Conservation (phyloP, 2,329 filamentous ascomycete genomes). For the Colletotrichum lini region DNA sequence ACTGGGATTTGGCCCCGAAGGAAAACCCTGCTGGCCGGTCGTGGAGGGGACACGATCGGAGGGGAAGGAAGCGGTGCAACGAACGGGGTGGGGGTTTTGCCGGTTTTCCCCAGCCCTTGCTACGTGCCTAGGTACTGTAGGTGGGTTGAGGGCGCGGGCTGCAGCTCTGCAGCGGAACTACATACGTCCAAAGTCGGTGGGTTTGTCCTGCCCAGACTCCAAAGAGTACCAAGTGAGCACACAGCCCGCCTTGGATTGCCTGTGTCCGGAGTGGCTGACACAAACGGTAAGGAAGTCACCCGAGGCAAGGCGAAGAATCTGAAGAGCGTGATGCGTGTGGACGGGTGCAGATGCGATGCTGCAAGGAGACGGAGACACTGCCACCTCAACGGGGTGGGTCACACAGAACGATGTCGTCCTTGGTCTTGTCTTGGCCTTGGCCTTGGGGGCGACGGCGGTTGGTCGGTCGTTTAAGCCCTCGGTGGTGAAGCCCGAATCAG, state of each 20-base stretch:
- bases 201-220: neutral
- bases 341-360: slow-evolving; percentile 21
- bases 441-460: slow-evolving; percentile 33
- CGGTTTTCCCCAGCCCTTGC: slow-evolving; percentile 5
- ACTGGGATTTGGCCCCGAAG: slow-evolving; percentile 18
- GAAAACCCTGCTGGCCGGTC: slow-evolving; percentile 24
- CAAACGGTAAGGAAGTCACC: neutral
- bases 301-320: slow-evolving; percentile 6
- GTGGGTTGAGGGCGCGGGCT: neutral
- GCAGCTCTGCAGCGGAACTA: slow-evolving; percentile 18
- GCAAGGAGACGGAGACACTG: slow-evolving; percentile 33
- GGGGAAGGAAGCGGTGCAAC: slow-evolving; percentile 23
- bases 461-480: slow-evolving; percentile 31
- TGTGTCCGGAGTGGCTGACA: neutral
- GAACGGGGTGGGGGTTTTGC: slow-evolving; percentile 17
- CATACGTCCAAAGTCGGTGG: slow-evolving; percentile 13
- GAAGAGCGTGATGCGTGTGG: neutral
- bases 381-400: slow-evolving; percentile 16
- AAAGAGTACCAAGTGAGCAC: neutral
- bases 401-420: slow-evolving; percentile 13
- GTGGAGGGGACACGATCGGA: slow-evolving; percentile 25
- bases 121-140: neutral
- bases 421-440: slow-evolving; percentile 8
- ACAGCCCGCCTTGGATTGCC: neutral
- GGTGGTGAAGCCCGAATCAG: slow-evolving; percentile 37